phyloP scores from a whole-genome alignment of 306 rosid genomes.

The Mimosa pudica region DNA sequence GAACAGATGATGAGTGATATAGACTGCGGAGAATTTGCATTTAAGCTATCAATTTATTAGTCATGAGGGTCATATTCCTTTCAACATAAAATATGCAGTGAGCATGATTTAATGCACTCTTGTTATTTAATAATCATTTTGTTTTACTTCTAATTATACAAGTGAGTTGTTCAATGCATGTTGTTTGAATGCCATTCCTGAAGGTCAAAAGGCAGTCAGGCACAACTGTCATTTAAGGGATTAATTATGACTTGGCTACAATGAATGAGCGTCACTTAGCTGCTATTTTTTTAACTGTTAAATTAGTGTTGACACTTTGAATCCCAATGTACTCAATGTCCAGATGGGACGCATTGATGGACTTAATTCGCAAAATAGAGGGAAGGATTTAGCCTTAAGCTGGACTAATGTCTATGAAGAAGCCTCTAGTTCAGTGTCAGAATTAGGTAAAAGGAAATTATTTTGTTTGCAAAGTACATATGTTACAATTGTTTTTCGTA shows the following conservation, averaged over 20 bases:
- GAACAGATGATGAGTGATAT: conserved; percentile 29
- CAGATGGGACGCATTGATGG: conserved; percentile 99
- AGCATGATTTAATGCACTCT: neutral
- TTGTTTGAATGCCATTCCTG: conserved; percentile 9
- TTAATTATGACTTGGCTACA: neutral
- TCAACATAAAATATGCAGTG: conserved; percentile 10
- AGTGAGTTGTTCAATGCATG: conserved; percentile 1
- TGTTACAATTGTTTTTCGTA: conserved; percentile 9
- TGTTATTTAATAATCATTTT: neutral
- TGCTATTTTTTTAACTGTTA: neutral
- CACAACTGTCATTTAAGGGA: conserved; percentile 2
- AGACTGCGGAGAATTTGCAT: conserved; percentile 15
- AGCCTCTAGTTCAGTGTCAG: conserved; percentile 47
- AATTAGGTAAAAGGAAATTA: conserved; percentile 49
- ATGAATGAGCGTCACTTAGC: conserved; percentile 1
- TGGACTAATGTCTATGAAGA: conserved; percentile 80
- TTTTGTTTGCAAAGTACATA: conserved; percentile 21
- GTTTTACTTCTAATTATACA: neutral
- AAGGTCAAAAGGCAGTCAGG: conserved; percentile 19
- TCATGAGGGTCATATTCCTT: conserved; percentile 5
- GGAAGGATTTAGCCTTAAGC: conserved; percentile 65
- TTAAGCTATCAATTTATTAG: conserved; percentile 13
- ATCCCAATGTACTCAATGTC: conserved; percentile 35
- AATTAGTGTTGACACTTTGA: conserved; percentile 20
- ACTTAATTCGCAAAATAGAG: conserved; percentile 56